phyloP scores from a whole-genome alignment of 2,329 filamentous ascomycete genomes.

The Aspergillus clavatus region DNA sequence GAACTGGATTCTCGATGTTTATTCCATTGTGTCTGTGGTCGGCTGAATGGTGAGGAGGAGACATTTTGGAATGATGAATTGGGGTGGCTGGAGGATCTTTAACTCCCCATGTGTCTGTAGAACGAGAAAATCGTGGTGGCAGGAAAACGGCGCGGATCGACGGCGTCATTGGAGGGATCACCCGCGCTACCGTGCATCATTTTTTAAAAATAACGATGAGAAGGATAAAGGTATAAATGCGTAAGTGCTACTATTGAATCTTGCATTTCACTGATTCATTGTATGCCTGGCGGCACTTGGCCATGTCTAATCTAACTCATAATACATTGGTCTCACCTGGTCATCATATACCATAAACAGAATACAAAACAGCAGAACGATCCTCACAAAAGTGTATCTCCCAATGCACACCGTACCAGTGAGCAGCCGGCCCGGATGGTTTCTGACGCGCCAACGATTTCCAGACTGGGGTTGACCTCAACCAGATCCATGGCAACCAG shows the following conservation, averaged over 20 bases:
- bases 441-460: conserved; percentile 67
- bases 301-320: conserved; percentile 1
- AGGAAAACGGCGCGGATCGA: conserved; percentile 12
- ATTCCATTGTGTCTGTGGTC: too few species aligned
- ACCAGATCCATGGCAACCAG: conserved; percentile 76
- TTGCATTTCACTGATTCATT: neutral
- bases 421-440: conserved; percentile 89
- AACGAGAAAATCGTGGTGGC: conserved; percentile 29
- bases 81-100: too few species aligned
- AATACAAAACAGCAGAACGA: neutral
- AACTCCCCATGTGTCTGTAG: too few species aligned
- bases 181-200: neutral
- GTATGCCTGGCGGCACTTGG: neutral
- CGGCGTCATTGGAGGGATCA: neutral
- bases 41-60: too few species aligned
- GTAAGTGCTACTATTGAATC: too few species aligned
- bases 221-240: neutral
- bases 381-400: conserved; percentile 75
- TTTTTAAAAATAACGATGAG: too few species aligned
- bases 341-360: neutral
- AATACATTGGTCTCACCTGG: too few species aligned
- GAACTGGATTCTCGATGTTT: too few species aligned
- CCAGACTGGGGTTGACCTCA: conserved; percentile 72
- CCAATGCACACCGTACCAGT: conserved; percentile 83
- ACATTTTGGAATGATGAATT: too few species aligned